phyloP scores from a whole-genome alignment of 1,284 basidiomycete genomes.

The Fomitopsis betulina region DNA sequence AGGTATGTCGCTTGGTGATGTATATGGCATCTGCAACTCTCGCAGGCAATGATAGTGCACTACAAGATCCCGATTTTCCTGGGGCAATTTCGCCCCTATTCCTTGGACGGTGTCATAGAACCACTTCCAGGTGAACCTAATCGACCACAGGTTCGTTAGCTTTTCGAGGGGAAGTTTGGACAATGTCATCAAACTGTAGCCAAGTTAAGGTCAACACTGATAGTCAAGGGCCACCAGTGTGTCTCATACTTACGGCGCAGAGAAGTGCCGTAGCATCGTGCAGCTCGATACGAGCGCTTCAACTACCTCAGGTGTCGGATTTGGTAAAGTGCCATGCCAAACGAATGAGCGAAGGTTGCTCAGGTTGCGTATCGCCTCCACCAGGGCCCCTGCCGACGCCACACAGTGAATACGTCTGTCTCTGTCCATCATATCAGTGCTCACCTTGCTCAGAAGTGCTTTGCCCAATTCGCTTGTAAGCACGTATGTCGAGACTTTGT shows the following conservation, averaged over 20 bases:
- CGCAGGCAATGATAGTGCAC: background rate
- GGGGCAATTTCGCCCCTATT: background rate
- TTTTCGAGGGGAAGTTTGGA: background rate
- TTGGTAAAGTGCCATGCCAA: conserved; percentile 8
- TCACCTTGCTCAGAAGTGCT: conserved; percentile 7
- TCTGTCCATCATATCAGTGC: background rate
- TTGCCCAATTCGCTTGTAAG: background rate
- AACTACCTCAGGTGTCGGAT: conserved; percentile 1
- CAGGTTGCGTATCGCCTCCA: conserved; percentile 4
- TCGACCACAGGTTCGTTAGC: background rate
- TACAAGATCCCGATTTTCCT: background rate
- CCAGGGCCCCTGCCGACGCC: background rate
- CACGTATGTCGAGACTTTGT: conserved; percentile 8
- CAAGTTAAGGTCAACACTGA: background rate
- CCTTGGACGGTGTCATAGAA: background rate
- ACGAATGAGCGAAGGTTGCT: conserved; percentile 7
- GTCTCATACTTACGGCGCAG: conserved; percentile 7
- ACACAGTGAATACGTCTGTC: background rate
- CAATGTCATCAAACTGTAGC: background rate
- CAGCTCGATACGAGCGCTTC: conserved; percentile 6
- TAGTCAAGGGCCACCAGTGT: background rate
- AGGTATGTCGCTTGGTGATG: background rate
- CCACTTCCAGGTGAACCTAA: background rate
- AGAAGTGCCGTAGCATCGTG: conserved; percentile 2
- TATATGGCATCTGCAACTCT: background rate